These are phyloP conservation scores for Aspergillus pseudoterreus DNA, from an alignment of 2,329 filamentous ascomycete species.

Conservation along the genomic window DNA sequence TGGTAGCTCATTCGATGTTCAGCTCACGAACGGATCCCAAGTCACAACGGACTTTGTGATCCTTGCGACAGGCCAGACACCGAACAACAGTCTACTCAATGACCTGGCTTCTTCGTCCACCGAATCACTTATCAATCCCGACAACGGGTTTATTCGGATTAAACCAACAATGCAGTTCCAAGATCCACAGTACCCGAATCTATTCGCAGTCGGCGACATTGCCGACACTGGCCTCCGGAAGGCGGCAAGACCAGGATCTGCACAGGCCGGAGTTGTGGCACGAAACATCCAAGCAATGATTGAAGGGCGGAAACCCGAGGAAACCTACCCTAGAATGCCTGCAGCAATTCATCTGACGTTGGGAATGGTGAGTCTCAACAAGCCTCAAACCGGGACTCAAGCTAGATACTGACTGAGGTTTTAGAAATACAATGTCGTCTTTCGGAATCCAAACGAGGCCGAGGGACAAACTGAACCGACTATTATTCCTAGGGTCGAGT, in stretches of 20 bases:
- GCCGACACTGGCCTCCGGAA: constrained; percentile 35
- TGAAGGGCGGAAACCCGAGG: constrained; percentile 22
- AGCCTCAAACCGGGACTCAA: not conserved
- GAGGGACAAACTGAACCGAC: constrained; percentile 34
- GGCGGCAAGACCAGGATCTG: constrained; percentile 30
- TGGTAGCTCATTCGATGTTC: constrained; percentile 22
- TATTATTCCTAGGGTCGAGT: constrained; percentile 31
- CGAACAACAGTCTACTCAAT: constrained; percentile 41
- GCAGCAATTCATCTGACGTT: constrained; percentile 33
- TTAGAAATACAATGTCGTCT: constrained; percentile 36
- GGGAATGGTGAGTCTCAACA: constrained; percentile 25
- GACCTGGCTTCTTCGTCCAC: constrained; percentile 24
- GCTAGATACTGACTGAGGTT: constrained; percentile 2
- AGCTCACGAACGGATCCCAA: constrained; percentile 28
- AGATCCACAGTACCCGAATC: constrained; percentile 26
- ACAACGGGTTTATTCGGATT: constrained; percentile 33
- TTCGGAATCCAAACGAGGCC: constrained; percentile 33
- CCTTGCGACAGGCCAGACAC: constrained; percentile 47
- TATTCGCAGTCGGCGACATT: constrained; percentile 36
- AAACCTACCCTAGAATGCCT: constrained; percentile 25
- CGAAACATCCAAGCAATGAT: constrained; percentile 33
- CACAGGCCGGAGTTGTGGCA: constrained; percentile 29
- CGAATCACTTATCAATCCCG: constrained; percentile 28
- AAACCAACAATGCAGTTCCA: constrained; percentile 32
- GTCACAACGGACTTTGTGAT: constrained; percentile 41